Evolutionary conservation across 768 basidiomycete genomes (phyloP).

Genomic region (Pulveroboletus frians): DNA sequence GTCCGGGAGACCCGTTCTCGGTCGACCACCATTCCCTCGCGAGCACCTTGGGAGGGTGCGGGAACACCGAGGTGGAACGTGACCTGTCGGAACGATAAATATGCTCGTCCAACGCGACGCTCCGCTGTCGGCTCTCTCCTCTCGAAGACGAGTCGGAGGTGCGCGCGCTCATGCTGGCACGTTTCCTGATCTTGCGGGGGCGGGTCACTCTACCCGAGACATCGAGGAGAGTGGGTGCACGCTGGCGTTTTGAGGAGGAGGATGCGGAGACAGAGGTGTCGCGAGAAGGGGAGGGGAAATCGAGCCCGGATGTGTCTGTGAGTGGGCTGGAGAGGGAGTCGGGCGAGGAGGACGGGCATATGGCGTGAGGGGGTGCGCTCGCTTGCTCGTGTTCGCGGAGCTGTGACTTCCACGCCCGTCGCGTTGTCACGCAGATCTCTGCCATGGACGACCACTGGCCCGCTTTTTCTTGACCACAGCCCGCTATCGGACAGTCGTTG

Average conservation of each 20-base stretch:
- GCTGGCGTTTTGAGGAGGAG: slow-evolving; percentile 24
- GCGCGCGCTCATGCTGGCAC: slow-evolving; percentile 13
- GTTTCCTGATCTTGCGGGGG: slow-evolving; percentile 25
- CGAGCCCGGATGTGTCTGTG: slow-evolving; percentile 17
- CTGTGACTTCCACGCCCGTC: slow-evolving; percentile 27
- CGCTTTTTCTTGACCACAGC: not conserved
- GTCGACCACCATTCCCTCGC: slow-evolving; percentile 43
- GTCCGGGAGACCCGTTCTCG: slow-evolving; percentile 49
- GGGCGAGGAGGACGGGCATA: slow-evolving; percentile 15
- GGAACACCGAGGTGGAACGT: slow-evolving; percentile 56
- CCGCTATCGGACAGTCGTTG: not conserved
- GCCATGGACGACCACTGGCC: slow-evolving; percentile 12
- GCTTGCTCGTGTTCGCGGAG: slow-evolving; percentile 12
- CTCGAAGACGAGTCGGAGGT: slow-evolving; percentile 40
- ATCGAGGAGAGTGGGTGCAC: slow-evolving; percentile 8
- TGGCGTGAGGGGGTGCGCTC: not conserved
- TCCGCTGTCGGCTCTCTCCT: slow-evolving; percentile 37
- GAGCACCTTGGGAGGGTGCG: slow-evolving; percentile 25
- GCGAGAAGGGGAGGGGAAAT: slow-evolving; percentile 12
- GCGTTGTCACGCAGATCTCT: slow-evolving; percentile 27
- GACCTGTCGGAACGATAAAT: slow-evolving; percentile 55
- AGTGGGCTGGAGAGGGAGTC: slow-evolving; percentile 23
- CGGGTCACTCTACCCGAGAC: slow-evolving; percentile 1
- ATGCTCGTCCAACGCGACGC: slow-evolving; percentile 45
- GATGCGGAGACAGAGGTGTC: slow-evolving; percentile 22